phyloP scores from a whole-genome alignment of 129 eudicot genomes.

The Lactuca sativa region DNA sequence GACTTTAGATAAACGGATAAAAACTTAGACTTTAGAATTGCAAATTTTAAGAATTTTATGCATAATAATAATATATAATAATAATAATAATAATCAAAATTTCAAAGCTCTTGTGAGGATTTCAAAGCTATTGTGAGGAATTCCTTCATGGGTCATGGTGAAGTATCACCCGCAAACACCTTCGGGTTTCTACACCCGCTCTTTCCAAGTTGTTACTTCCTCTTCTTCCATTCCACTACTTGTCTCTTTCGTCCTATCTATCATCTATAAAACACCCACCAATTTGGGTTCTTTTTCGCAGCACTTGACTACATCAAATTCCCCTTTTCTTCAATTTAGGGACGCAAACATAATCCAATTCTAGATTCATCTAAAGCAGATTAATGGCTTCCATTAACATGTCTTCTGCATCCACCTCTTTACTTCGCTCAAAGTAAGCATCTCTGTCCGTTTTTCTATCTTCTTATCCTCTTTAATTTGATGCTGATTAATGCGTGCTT shows the following conservation, averaged over 20 bases:
- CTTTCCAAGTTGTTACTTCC: constrained; percentile 23
- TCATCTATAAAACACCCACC: constrained; percentile 29
- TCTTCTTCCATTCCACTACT: constrained; percentile 15
- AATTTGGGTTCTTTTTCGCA: background rate
- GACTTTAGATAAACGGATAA: too few relatives aligned
- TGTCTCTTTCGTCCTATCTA: constrained; percentile 8
- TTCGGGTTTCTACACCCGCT: constrained; percentile 21
- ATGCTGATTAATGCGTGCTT: constrained; percentile 6
- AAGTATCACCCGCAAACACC: constrained; percentile 28
- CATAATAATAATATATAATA: background rate
- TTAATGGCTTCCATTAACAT: constrained; percentile 65
- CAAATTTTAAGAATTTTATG: too few relatives aligned
- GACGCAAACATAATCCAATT: constrained; percentile 2
- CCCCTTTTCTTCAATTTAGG: constrained; percentile 1
- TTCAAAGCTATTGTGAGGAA: background rate
- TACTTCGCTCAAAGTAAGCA: constrained; percentile 55
- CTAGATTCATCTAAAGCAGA: background rate
- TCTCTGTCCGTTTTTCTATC: background rate
- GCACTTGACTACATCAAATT: background rate
- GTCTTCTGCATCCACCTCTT: constrained; percentile 64
- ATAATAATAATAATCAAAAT: background rate
- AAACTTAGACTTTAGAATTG: too few relatives aligned
- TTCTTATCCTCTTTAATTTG: background rate
- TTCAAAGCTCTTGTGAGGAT: background rate
- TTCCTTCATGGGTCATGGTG: constrained; percentile 17